Base-by-base conservation (phyloP, 805 yeast genomes). In the Candida pseudoglaebosa region DNA sequence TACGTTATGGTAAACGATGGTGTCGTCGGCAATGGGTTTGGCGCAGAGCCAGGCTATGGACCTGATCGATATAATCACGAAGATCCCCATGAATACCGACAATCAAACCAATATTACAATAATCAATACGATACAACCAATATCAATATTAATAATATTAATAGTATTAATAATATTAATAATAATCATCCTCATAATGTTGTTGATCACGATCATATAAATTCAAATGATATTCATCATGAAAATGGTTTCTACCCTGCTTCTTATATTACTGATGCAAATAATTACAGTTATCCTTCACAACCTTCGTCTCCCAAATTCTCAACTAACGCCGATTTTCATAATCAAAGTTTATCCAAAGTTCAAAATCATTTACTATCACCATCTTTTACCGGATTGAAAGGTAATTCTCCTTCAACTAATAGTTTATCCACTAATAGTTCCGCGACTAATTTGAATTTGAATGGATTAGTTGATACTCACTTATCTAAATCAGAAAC, bases 381-480 rank as follows among this genome's bases (percentile, higher is more conserved):
- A 10, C 29, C 29, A 12, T 10, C 29, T 26, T 26, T 26, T 15
- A 5, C 9, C 15, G 7, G 24, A 30, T 28, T 18, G 24, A 36
- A 42, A 33, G 32, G 28, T 31, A 31, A 32, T n/a, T 54, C 62
- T 8, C 67, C 68, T 2, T 47, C 52, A 9, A 57, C 62, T 26
- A 52, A 52, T 32, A 57, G 63, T 2, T 38, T 57, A 18, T 59
- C 65, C 19, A 53, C 67, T 10, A 52, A 63, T 8, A 62, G 68
- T 1, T 62, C 68, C 8, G 61, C 62, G 4, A 61, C 68, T 18
- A 63, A 65, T 46, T 48, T 65, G 36, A 58, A 58, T 42, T 42
- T 57, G 39, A 48, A 24, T 19, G 15, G 5, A 5, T 13, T 32
- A 9, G 12, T 17, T 4, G 19, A 42, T 14, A n/a, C 38, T 29